Base-by-base conservation (phyloP, 2,329 filamentous ascomycete genomes). In the Capronia epimyces region DNA sequence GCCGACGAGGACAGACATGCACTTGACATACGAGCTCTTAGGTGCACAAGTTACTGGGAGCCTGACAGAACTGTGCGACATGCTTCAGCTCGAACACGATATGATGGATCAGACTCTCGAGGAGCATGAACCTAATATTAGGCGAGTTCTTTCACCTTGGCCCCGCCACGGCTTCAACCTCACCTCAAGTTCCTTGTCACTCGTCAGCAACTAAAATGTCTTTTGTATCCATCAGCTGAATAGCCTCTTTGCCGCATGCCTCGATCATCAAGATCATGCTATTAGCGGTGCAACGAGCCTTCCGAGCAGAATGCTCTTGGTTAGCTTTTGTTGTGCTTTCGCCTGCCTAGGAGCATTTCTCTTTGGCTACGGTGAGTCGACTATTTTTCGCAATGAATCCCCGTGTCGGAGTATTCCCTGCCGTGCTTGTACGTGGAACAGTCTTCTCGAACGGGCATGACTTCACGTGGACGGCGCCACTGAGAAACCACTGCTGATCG, bases 301-400 rank as follows among this genome's bases (percentile, higher is more conserved):
- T 25, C 3, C 15, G 39, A 48, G 18, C 15, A 36, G 22, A n/a
- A 53, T 50, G 51, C 51, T 55, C 16, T 60, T 68, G 20, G 66
- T 66, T 40, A 63, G 63, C 13, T 56, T 66, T 25, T 69, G 62
- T 52, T 68, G 72, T 51, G 63, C 66, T 37, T 74, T 75, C 54
- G 71, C 71, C 13, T 69, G 70, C 4, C 64, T 75, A 36, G 74
- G 72, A 18, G 73, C 73, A 31, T 70, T 75, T 48, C 64, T 75
- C 12, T 74, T 75, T 56, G 74, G 73, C 43, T 76, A 75, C 60
- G 73, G 51, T 53, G 22, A 50, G 51, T 48, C 7, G 24, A 13
- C 2, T 12, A 7, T 10, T 41, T 29, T 22, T 22, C 27, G 18
- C 34, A 22, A 10, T 8, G 34, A 7, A 31, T 8, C 27, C 32